These are phyloP conservation scores for Backusella morwellensis DNA, from an alignment of 192 early-diverging fungal genomes.

Conservation along the genomic window DNA sequence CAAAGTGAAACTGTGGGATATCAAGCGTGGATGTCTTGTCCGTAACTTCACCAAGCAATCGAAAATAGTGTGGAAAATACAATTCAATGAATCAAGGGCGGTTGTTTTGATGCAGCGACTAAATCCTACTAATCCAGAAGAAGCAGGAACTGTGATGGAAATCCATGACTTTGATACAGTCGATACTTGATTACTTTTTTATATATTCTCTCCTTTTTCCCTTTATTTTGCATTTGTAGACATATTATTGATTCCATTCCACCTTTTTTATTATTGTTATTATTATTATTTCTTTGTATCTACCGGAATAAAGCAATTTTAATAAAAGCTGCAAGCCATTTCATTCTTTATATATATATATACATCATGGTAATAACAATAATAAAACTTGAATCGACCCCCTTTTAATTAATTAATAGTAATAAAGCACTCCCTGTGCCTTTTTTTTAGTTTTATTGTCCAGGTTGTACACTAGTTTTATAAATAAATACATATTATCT, in stretches of 20 bases:
- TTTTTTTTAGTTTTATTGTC: too few species aligned
- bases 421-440: too few species aligned
- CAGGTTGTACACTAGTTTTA: too few species aligned
- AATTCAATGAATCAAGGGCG: constrained; percentile 52
- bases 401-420: too few species aligned
- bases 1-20: constrained; percentile 95
- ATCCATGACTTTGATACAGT: constrained; percentile 38
- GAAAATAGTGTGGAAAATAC: constrained; percentile 81
- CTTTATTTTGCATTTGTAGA: background rate
- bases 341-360: background rate
- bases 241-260: background rate
- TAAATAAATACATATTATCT: too few species aligned
- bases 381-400: background rate
- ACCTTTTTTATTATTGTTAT: background rate
- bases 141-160: constrained; percentile 36
- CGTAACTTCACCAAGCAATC: constrained; percentile 76
- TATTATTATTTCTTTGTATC: background rate
- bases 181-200: background rate
- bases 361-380: background rate
- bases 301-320: background rate
- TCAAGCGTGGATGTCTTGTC: constrained; percentile 79
- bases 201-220: background rate
- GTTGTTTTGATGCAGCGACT: constrained; percentile 51
- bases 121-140: constrained; percentile 8
- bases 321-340: background rate